Evolutionary conservation across 257 asterid species (phyloP), one percentile per base, ranked within the genome.

Genomic region (Nicotiana otophora): DNA sequence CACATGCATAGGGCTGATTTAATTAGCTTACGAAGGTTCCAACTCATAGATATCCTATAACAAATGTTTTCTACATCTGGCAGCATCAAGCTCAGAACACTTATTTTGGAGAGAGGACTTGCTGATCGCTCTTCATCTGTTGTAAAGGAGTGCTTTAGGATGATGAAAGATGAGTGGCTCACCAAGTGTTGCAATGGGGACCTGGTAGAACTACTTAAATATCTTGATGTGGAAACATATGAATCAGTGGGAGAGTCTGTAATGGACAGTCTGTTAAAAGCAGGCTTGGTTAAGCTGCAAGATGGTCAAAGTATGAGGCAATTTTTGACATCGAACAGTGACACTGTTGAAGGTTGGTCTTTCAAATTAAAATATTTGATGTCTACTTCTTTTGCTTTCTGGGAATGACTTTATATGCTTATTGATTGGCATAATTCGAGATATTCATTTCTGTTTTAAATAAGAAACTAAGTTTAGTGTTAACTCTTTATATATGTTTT

Each of bases 151-250:
- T 96, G 99, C 84, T 87, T 94, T 85, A 92, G 85, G 82, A 85
- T 94, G 95, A 75, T 96, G 92, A 93, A 90, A 88, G 97, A 94
- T 82, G 98, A 93, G 83, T 96, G 99, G 99, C 98, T 94, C 74
- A 91, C 85, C 63, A 93, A 94, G 82, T 87, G 89, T 86, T 93
- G 99, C 93, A 90, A 89, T 39, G 95, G 91, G 78, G 91, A 94
- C 87, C 93, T 93, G 62, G 82, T 93, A 69, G 87, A 89, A 85
- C 91, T 96, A 76, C 94, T 96, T 80, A 91, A 91, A 85, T 96
- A 82, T 87, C 97, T 96, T 81, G 99, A 96, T 86, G 98, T 96
- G 79, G 99, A 96, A 91, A 96, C 99, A 81, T 96, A 96, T 88
- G 99, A 96, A 88, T 87, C 86, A 62, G 95, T 91, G 28, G 98